A percentile compares a stretch with the other conserved stretches of the same genome.
These are phyloP conservation scores for Nephelium lappaceum DNA, from an alignment of 345 rosid species.

Conservation along the genomic window DNA sequence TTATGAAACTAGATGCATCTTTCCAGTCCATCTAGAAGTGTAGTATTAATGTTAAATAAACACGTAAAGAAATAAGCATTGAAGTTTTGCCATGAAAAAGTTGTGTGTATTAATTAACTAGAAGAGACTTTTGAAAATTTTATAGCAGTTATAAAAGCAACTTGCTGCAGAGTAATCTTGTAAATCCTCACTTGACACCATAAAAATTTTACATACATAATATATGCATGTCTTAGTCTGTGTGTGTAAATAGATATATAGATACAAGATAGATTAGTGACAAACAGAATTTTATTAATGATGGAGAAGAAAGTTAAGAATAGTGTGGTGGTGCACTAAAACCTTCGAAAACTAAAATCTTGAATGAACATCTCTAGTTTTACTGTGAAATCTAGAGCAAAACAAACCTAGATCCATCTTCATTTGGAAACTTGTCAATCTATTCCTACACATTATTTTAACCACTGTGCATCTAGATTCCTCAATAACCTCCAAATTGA, in stretches of 20 bases:
- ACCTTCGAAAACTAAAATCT: background rate
- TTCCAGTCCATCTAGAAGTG: background rate
- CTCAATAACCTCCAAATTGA: too few relatives aligned
- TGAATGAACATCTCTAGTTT: too few relatives aligned
- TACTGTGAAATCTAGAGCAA: background rate
- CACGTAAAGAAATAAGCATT: background rate
- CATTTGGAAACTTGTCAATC: too few relatives aligned
- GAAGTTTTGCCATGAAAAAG: background rate
- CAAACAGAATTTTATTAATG: background rate
- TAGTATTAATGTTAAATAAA: background rate
- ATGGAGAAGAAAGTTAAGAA: too few relatives aligned
- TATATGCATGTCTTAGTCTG: background rate
- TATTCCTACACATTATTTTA: too few relatives aligned
- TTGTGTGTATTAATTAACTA: background rate
- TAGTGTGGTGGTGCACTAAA: background rate
- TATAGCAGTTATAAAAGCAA: background rate
- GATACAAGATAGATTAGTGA: background rate
- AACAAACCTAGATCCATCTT: too few relatives aligned
- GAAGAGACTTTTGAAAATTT: background rate
- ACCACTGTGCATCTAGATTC: too few relatives aligned
- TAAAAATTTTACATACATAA: background rate
- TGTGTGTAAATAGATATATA: background rate
- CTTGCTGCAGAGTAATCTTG: background rate
- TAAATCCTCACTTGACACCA: background rate
- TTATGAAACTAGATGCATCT: background rate